Evolutionary conservation across 192 early-diverging fungal genomes (phyloP), one percentile per base, ranked within the genome.

Genomic region (Linnemannia elongata): DNA sequence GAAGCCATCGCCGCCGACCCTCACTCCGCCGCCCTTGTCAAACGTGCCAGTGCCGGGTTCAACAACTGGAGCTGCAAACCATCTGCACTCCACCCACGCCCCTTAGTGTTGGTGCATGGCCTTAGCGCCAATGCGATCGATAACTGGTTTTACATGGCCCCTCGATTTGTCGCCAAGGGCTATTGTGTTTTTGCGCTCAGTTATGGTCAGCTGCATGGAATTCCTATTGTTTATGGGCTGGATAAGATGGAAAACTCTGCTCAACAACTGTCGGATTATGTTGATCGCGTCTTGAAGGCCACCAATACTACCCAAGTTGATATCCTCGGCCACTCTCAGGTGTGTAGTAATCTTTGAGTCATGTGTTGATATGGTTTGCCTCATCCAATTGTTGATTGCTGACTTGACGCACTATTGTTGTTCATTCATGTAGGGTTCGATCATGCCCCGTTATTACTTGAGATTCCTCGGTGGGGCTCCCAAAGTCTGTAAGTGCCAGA

Each of bases 401-500:
- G 13, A 57, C 54, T 15, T 38, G 52, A n/a, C n/a, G n/a, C n/a
- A n/a, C 27, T 0, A 38, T 75, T 63, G 39, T 76, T 35, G 7
- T 9, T 39, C 18, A 36, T 70, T 4, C 12, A 57, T 38, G 10
- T 63, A 76, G 74, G 81, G 83, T 18, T 70, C 66, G 4, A 27
- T 75, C 24, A 69, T 85, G 69, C 83, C 83, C n/a, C 72, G 73
- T 4, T 74, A 79, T 7, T 85, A 85, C 55, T 13, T 84, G 17
- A 35, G 54, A n/a, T 79, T 66, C 78, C 69, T 85, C 24, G 33
- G 60, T 22, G 83, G 83, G 3, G 77, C 69, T 36, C 10, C 47
- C 52, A 77, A 77, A 73, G 69, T 76, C 24, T 8, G 79, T 69
- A 69, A 39, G 73, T 74, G 10, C 27, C 15, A 49, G 13, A 17